Percentiles rank a stretch among this genome's conserved stretches.
Conservation (phyloP, 2,329 filamentous ascomycete species). For the Coleophoma cylindrospora region DNA sequence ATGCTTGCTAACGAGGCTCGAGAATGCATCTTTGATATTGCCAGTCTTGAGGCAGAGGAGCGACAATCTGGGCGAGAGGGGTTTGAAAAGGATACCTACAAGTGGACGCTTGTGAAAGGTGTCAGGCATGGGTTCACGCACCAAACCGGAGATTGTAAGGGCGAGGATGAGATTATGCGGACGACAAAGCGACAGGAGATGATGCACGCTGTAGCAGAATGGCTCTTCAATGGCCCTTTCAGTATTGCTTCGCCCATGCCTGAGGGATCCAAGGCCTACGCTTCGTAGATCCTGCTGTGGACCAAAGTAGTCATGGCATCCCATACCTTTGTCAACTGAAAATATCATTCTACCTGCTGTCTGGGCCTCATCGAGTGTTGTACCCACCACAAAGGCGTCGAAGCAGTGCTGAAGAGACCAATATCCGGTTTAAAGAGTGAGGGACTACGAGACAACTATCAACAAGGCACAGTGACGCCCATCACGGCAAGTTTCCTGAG, state of each 20-base stretch:
- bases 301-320: too few species aligned
- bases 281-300: too few species aligned
- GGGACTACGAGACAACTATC: too few species aligned
- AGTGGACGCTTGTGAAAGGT: slow-evolving; percentile 11
- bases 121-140: slow-evolving; percentile 16
- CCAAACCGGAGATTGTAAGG: slow-evolving; percentile 7
- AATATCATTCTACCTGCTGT: too few species aligned
- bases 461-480: too few species aligned
- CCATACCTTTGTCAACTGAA: too few species aligned
- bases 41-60: slow-evolving; percentile 4
- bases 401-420: too few species aligned
- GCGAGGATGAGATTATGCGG: slow-evolving; percentile 8
- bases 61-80: slow-evolving; percentile 4
- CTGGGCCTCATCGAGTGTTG: too few species aligned
- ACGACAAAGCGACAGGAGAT: slow-evolving; percentile 5
- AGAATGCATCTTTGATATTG: slow-evolving; percentile 10
- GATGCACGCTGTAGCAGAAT: slow-evolving; percentile 9
- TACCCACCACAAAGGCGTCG: too few species aligned
- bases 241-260: not conserved
- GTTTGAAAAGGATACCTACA: slow-evolving; percentile 13
- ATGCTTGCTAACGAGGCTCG: slow-evolving; percentile 13
- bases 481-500: too few species aligned
- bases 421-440: too few species aligned
- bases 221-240: slow-evolving; percentile 14
- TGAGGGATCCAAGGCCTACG: too few species aligned